Evolutionary conservation across 495 filamentous ascomycete genomes (phyloP).

Genomic region (Penicillium paradoxum): DNA sequence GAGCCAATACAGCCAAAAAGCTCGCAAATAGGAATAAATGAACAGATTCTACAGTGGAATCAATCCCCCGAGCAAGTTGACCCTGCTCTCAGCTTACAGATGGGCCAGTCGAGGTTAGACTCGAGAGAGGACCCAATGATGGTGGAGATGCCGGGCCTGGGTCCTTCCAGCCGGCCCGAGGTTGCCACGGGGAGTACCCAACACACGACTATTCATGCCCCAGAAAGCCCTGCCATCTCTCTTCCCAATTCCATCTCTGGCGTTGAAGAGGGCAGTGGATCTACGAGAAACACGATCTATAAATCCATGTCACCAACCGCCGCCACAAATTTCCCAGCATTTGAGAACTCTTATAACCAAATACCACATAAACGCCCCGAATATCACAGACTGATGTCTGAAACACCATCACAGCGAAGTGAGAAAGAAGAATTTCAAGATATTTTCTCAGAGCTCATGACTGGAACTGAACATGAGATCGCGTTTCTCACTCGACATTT

Average conservation of each 20-base stretch:
- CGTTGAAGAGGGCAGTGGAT: constrained; percentile 2
- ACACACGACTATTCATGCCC: not conserved
- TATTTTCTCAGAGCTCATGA: constrained; percentile 40
- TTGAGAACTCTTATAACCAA: constrained; percentile 1
- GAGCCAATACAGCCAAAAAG: not conserved
- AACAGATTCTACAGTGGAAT: not conserved
- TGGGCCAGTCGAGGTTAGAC: constrained; percentile 1
- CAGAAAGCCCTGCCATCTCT: not conserved
- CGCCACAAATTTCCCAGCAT: not conserved
- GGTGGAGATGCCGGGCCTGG: not conserved
- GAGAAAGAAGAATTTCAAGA: constrained; percentile 38
- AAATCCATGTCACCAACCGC: constrained; percentile 14
- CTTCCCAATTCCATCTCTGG: not conserved
- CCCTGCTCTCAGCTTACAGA: constrained; percentile 1
- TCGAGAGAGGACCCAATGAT: not conserved
- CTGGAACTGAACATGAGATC: constrained; percentile 37
- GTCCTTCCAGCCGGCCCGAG: not conserved
- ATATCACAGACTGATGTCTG: constrained; percentile 3
- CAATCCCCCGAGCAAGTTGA: not conserved
- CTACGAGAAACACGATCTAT: constrained; percentile 8
- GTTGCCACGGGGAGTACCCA: not conserved
- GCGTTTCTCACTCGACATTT: constrained; percentile 38
- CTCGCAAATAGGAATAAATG: not conserved
- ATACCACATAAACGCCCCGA: constrained; percentile 6
- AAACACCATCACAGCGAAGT: constrained; percentile 23